Conservation (phyloP, 306 rosid species). For the Vigna mungo region DNA sequence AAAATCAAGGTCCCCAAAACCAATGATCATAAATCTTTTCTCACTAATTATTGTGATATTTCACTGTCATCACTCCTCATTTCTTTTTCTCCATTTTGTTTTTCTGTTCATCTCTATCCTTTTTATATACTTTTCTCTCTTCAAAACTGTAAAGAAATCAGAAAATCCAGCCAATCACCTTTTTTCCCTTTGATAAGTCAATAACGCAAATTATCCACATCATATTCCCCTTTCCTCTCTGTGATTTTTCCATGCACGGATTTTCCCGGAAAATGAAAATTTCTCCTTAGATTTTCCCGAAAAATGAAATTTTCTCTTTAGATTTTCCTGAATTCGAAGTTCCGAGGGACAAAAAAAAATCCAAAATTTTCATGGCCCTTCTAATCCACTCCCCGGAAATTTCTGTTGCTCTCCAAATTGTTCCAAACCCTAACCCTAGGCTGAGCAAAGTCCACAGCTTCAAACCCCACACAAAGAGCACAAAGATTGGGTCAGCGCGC, state of each 20-base stretch:
- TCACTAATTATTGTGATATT: background rate
- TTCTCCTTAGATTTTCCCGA: slow-evolving; percentile 31
- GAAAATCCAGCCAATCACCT: background rate
- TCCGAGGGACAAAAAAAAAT: background rate
- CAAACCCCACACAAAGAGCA: slow-evolving; percentile 43
- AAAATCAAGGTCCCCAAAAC: background rate
- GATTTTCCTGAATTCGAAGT: slow-evolving; percentile 37
- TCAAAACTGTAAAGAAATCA: background rate
- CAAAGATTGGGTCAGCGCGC: slow-evolving; percentile 46
- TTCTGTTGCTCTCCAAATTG: slow-evolving; percentile 40
- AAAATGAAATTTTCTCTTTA: background rate
- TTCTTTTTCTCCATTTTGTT: background rate
- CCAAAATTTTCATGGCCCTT: slow-evolving; percentile 59
- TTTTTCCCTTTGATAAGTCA: background rate
- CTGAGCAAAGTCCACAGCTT: slow-evolving; percentile 45
- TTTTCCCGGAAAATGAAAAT: slow-evolving; percentile 32
- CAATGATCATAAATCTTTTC: background rate
- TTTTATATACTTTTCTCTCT: background rate
- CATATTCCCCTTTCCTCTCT: background rate
- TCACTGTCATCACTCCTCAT: background rate
- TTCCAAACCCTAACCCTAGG: slow-evolving; percentile 49
- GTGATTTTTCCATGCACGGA: background rate
- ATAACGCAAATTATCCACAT: slow-evolving; percentile 38
- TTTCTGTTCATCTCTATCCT: slow-evolving; percentile 23
- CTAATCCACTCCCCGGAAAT: slow-evolving; percentile 60